These are phyloP conservation scores for Westerdykella ornata DNA, from an alignment of 2,329 filamentous ascomycete genomes.

Conservation along the genomic window DNA sequence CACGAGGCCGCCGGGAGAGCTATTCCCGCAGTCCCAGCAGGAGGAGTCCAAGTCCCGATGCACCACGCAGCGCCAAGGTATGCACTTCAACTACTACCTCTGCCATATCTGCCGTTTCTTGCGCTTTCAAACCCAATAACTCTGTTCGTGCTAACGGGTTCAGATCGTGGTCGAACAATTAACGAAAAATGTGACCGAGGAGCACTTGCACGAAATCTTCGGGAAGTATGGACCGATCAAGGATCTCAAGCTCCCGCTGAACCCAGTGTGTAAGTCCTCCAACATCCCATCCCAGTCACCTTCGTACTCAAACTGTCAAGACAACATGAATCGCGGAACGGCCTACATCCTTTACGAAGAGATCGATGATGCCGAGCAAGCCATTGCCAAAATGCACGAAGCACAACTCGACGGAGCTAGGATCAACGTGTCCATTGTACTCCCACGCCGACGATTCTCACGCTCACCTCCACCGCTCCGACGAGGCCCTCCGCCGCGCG, in stretches of 20 bases:
- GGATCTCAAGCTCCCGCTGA: slow-evolving; percentile 85
- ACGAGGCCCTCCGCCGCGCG: slow-evolving; percentile 41
- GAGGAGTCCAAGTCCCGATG: slow-evolving; percentile 25
- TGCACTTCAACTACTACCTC: not conserved
- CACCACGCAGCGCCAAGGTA: slow-evolving; percentile 37
- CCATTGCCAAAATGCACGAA: slow-evolving; percentile 96
- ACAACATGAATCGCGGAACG: slow-evolving; percentile 83
- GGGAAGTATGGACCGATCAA: slow-evolving; percentile 77
- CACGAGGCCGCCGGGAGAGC: slow-evolving; percentile 27
- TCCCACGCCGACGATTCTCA: slow-evolving; percentile 76
- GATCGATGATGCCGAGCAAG: slow-evolving; percentile 72
- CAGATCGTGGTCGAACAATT: slow-evolving; percentile 94
- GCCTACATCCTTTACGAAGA: slow-evolving; percentile 83
- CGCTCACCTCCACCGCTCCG: slow-evolving; percentile 67
- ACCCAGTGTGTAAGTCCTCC: slow-evolving; percentile 65
- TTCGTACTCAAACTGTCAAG: slow-evolving; percentile 41
- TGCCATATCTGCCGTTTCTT: not conserved
- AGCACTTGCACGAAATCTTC: slow-evolving; percentile 87
- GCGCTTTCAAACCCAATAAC: not conserved
- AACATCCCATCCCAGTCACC: slow-evolving; percentile 2
- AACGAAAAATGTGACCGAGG: slow-evolving; percentile 88
- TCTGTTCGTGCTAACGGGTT: slow-evolving; percentile 4
- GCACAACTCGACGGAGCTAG: slow-evolving; percentile 80
- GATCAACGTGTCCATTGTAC: slow-evolving; percentile 81
- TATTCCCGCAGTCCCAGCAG: slow-evolving; percentile 32